These are phyloP conservation scores for Cladophialophora bantiana DNA, from an alignment of 2,329 filamentous ascomycete species.

Conservation along the genomic window DNA sequence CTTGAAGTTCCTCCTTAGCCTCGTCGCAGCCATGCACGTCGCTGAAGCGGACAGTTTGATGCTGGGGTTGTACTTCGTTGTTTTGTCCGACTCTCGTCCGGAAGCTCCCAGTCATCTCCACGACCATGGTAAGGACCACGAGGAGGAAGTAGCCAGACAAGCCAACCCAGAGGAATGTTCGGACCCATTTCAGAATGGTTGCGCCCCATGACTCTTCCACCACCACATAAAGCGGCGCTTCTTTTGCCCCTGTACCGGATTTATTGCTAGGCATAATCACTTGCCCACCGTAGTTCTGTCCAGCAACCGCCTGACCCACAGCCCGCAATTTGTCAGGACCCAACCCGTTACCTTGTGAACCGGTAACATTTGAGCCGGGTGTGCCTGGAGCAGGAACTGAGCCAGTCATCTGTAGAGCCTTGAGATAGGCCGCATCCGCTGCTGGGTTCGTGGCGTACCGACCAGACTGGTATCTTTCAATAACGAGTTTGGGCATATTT, in stretches of 20 bases:
- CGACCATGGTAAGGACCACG: conserved; percentile 78
- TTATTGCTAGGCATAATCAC: conserved; percentile 57
- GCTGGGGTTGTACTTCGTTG: conserved; percentile 88
- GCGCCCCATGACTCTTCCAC: conserved; percentile 87
- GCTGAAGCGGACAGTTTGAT: conserved; percentile 87
- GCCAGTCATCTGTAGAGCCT: conserved; percentile 71
- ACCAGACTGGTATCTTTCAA: conserved; percentile 87
- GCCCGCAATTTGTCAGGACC: conserved; percentile 73
- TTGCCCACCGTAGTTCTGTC: conserved; percentile 68
- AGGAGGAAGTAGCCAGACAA: conserved; percentile 81
- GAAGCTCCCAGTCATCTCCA: conserved; percentile 78
- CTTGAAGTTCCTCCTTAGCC: conserved; percentile 96
- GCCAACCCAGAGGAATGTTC: conserved; percentile 80
- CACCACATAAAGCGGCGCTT: conserved; percentile 90
- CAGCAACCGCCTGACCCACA: conserved; percentile 81
- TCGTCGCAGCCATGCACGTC: conserved; percentile 98
- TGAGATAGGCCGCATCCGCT: conserved; percentile 79
- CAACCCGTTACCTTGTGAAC: conserved; percentile 47
- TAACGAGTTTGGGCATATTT: conserved; percentile 90
- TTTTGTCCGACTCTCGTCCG: conserved; percentile 70
- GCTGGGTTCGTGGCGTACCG: conserved; percentile 81
- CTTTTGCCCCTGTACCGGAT: conserved; percentile 71
- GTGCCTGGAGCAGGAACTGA: conserved; percentile 45
- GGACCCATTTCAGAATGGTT: conserved; percentile 87
- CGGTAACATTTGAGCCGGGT: conserved; percentile 27